Conservation (phyloP, 2,329 filamentous ascomycete genomes). For the Pseudodiploospora longispora region DNA sequence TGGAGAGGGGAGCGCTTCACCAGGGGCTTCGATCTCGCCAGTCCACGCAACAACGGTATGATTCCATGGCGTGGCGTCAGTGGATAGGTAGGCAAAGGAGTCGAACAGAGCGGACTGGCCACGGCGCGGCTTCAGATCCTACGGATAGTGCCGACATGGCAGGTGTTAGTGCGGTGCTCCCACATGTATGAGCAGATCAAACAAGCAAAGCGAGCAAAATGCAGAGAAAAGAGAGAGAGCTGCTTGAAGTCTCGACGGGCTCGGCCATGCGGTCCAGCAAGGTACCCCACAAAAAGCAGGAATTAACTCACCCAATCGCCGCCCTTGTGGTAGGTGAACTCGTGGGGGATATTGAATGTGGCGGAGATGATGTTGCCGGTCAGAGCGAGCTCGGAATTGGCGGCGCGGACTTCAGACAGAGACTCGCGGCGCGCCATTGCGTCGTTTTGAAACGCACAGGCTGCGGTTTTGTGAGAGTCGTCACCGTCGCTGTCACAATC, state of each 20-base stretch:
- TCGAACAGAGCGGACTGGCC: conserved; percentile 91
- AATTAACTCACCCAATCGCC: conserved; percentile 49
- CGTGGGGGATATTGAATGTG: conserved; percentile 55
- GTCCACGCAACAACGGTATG: conserved; percentile 94
- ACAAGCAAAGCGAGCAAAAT: too few species aligned
- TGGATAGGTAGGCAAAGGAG: conserved; percentile 80
- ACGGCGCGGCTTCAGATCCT: conserved; percentile 70
- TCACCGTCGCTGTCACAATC: not conserved
- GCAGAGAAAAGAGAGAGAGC: too few species aligned
- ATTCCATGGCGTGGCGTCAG: conserved; percentile 76
- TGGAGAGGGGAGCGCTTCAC: conserved; percentile 34
- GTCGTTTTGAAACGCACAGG: conserved; percentile 12
- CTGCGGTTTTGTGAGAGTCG: too few species aligned
- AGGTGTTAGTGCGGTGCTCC: too few species aligned
- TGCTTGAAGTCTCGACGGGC: not conserved
- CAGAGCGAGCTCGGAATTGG: conserved; percentile 48
- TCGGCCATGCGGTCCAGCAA: not conserved
- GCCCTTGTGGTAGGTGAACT: conserved; percentile 49
- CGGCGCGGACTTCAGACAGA: conserved; percentile 45
- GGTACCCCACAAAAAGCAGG: not conserved
- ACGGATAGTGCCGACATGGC: not conserved
- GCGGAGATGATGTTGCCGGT: conserved; percentile 60
- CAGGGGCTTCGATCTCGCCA: conserved; percentile 63
- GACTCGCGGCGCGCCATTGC: conserved; percentile 40
- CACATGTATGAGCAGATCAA: too few species aligned